A percentile compares a stretch with the other conserved stretches of the same genome.
These are phyloP conservation scores for Termitomyces sp. DNA, from an alignment of 768 basidiomycete genomes.

Conservation along the genomic window DNA sequence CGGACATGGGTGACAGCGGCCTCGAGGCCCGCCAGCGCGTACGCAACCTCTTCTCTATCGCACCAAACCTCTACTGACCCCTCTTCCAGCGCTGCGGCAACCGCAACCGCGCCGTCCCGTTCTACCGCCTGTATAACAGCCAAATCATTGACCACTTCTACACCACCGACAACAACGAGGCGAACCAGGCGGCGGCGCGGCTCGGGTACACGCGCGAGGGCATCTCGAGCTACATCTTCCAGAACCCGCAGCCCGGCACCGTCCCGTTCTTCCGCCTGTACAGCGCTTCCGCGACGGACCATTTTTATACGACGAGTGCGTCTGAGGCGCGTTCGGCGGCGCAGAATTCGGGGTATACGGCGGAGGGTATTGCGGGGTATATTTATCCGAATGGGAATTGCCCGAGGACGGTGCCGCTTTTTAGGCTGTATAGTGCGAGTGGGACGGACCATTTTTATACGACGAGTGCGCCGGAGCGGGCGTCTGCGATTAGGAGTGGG, in stretches of 20 bases:
- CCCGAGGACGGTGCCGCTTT: slow-evolving; percentile 13
- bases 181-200: neutral
- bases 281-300: slow-evolving; percentile 8
- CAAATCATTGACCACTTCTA: slow-evolving; percentile 10
- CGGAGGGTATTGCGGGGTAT: slow-evolving; percentile 15
- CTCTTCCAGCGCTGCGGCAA: neutral
- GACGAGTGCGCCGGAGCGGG: slow-evolving; percentile 7
- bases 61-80: too few species aligned
- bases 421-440: slow-evolving; percentile 13
- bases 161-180: slow-evolving; percentile 4
- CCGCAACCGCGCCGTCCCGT: neutral
- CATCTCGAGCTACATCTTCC: slow-evolving; percentile 9
- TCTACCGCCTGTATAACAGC: neutral
- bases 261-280: slow-evolving; percentile 18
- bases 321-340: slow-evolving; percentile 10
- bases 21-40: neutral
- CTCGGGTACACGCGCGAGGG: slow-evolving; percentile 5
- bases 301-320: slow-evolving; percentile 17
- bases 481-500: neutral
- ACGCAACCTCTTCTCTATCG: neutral
- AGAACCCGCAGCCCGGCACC: neutral
- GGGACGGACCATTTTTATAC: slow-evolving; percentile 20
- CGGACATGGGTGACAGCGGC: neutral
- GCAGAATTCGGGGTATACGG: slow-evolving; percentile 8
- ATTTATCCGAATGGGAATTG: slow-evolving; percentile 8